Conservation (phyloP, 345 rosid genomes). For the Reutealis trisperma region DNA sequence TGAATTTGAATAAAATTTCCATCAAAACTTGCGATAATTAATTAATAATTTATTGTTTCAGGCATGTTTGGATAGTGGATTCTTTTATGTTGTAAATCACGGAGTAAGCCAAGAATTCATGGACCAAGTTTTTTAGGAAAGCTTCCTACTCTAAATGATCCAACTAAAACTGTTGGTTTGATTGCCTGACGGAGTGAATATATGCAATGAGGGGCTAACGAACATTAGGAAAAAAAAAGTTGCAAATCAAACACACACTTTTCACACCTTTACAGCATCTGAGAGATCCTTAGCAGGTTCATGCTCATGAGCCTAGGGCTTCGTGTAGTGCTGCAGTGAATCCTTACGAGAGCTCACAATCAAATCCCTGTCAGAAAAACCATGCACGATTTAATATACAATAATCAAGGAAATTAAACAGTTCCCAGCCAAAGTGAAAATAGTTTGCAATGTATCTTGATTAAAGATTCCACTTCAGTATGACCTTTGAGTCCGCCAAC, state of each 20-base stretch:
- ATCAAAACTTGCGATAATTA: no score
- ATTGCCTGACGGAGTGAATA: conserved; percentile 51
- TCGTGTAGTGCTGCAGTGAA: conserved; percentile 85
- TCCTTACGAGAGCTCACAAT: conserved; percentile 69
- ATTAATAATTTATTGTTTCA: conserved; percentile 10
- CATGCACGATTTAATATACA: neutral
- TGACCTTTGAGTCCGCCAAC: conserved; percentile 94
- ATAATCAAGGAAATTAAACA: conserved; percentile 1
- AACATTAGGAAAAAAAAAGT: neutral
- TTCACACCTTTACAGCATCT: conserved; percentile 71
- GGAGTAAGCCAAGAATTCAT: conserved; percentile 66
- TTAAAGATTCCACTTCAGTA: neutral
- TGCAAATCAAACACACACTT: neutral
- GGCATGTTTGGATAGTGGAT: conserved; percentile 85
- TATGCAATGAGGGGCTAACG: neutral
- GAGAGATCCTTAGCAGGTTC: conserved; percentile 66
- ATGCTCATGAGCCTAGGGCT: conserved; percentile 94
- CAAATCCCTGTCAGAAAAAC: conserved; percentile 59
- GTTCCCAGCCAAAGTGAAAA: neutral
- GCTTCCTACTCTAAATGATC: conserved; percentile 91
- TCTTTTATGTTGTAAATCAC: conserved; percentile 81
- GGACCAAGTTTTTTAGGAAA: conserved; percentile 61
- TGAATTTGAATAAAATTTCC: no score
- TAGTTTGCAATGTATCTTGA: neutral
- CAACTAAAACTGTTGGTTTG: conserved; percentile 88